Conservation (phyloP, 2,329 filamentous ascomycete genomes). For the Endoconidiophora polonica region DNA sequence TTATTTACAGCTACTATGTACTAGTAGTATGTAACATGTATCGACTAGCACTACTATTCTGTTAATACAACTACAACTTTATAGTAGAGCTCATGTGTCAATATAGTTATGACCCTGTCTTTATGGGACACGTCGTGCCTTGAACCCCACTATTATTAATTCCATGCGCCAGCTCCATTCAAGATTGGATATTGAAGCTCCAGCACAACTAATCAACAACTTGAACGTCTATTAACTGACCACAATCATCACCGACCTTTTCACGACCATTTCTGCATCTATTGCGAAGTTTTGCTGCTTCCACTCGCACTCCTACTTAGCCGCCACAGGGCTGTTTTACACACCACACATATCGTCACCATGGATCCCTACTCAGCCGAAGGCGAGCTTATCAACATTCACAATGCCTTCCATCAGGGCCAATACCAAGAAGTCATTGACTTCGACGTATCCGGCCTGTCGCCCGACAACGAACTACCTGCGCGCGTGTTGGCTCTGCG, state of each 20-base stretch:
- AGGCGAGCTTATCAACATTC: conserved; percentile 55
- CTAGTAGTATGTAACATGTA: too few relatives aligned
- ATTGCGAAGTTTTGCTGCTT: too few relatives aligned
- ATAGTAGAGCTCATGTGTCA: neutral
- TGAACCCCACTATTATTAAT: conserved; percentile 10
- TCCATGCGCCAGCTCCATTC: neutral
- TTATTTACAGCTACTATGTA: too few relatives aligned
- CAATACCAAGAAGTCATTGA: conserved; percentile 77
- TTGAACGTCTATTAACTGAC: neutral
- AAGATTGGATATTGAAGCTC: neutral
- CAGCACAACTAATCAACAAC: neutral
- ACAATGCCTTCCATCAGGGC: conserved; percentile 58
- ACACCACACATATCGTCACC: conserved; percentile 16
- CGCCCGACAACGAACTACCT: conserved; percentile 57
- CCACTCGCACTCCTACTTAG: neutral
- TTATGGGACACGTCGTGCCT: conserved; percentile 10
- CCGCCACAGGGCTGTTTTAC: conserved; percentile 1
- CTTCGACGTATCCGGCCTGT: conserved; percentile 69
- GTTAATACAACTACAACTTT: too few relatives aligned
- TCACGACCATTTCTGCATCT: too few relatives aligned
- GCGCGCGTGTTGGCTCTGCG: conserved; percentile 66
- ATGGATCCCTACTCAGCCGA: conserved; percentile 59
- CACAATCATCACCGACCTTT: too few relatives aligned
- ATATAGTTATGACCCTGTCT: conserved; percentile 1
- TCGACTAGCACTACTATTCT: too few relatives aligned